Percentiles rank a stretch among this genome's conserved stretches.
Evolutionary conservation across 225 moss, liverwort and hornwort genomes (phyloP).

Genomic region (Climacium dendroides): DNA sequence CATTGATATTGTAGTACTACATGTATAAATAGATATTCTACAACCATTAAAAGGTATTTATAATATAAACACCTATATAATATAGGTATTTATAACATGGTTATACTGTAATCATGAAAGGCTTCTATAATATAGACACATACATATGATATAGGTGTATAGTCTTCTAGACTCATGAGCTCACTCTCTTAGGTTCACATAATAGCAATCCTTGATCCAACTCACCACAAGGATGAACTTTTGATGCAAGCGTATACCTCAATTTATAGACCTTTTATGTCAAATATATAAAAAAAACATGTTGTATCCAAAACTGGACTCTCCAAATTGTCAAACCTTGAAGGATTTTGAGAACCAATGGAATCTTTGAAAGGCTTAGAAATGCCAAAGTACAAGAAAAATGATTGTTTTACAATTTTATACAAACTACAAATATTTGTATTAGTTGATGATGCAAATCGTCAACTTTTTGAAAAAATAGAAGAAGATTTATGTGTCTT

Average conservation of each 20-base stretch:
- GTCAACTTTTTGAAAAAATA: accelerated
- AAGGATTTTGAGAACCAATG: background rate
- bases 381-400: accelerated
- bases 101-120: no score
- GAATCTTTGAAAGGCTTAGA: background rate
- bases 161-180: no score
- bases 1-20: no score
- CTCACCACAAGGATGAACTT: background rate
- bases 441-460: background rate
- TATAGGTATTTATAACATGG: no score
- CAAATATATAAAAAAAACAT: background rate
- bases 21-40: no score
- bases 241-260: background rate
- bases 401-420: background rate
- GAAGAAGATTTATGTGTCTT: no score
- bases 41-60: no score
- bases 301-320: background rate
- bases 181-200: no score
- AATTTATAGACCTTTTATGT: background rate
- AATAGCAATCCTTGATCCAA: no score
- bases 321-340: background rate
- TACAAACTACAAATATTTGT: background rate
- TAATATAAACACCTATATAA: no score
- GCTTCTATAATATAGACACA: no score
- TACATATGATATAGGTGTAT: no score